A percentile compares a stretch with the other conserved stretches of the same genome.
These are phyloP conservation scores for Populus ilicifolia DNA, from an alignment of 345 rosid genomes.

Conservation along the genomic window DNA sequence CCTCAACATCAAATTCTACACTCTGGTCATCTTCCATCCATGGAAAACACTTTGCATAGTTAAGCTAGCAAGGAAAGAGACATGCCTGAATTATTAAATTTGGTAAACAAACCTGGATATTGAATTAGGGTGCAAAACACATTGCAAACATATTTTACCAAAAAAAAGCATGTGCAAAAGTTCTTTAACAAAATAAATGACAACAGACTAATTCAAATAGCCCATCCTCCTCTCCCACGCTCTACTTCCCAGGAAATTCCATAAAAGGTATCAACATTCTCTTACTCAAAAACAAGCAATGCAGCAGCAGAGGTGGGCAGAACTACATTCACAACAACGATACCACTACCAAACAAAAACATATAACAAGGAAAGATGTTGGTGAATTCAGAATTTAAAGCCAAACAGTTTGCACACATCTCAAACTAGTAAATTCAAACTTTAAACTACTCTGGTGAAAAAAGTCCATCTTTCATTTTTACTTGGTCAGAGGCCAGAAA, in stretches of 20 bases:
- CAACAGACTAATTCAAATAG: not conserved
- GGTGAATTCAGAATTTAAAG: not conserved
- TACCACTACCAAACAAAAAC: not conserved
- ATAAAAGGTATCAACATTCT: not conserved
- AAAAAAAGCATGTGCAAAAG: too few relatives aligned
- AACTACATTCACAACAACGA: too few relatives aligned
- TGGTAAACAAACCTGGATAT: not conserved
- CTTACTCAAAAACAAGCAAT: not conserved
- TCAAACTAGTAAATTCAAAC: constrained; percentile 1
- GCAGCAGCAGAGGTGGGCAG: not conserved
- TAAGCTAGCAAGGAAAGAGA: constrained; percentile 48
- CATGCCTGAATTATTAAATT: constrained; percentile 3
- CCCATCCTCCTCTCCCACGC: not conserved
- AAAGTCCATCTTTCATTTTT: not conserved
- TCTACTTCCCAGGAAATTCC: not conserved
- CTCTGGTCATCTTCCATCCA: constrained; percentile 48
- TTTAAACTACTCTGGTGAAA: not conserved
- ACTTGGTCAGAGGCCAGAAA: not conserved
- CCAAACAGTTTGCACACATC: not conserved
- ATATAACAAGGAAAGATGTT: not conserved
- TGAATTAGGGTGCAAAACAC: not conserved
- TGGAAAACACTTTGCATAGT: constrained; percentile 72
- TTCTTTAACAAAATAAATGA: not conserved
- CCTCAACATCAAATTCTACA: constrained; percentile 32
- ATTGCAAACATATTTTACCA: not conserved